Conservation (phyloP, 805 yeast species). For the Spathaspora gorwiae region DNA sequence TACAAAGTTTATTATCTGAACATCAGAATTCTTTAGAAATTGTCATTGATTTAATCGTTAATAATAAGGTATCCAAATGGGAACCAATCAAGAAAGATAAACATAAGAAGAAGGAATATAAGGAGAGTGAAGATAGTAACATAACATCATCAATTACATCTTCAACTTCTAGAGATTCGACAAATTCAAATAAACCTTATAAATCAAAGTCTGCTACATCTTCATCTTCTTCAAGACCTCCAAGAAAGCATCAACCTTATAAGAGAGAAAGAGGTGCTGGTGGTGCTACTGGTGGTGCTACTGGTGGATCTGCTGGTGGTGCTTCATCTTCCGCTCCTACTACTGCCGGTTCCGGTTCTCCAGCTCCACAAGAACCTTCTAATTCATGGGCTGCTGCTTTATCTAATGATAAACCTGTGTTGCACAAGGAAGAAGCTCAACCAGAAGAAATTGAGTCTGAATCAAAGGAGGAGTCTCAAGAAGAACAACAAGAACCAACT, state of each 20-base stretch:
- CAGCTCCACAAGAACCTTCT: slow-evolving; percentile 9
- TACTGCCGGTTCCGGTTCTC: slow-evolving; percentile 8
- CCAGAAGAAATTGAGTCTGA: slow-evolving; percentile 8
- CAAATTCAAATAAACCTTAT: slow-evolving; percentile 7
- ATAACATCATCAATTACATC: not conserved
- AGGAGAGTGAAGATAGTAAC: slow-evolving; percentile 6
- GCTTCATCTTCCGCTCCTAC: slow-evolving; percentile 14
- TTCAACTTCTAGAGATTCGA: slow-evolving; percentile 8
- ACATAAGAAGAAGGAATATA: slow-evolving; percentile 33
- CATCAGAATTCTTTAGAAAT: slow-evolving; percentile 67
- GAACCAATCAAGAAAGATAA: slow-evolving; percentile 82
- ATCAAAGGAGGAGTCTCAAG: slow-evolving; percentile 5
- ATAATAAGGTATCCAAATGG: slow-evolving; percentile 89
- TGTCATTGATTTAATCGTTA: slow-evolving; percentile 82
- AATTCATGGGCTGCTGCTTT: slow-evolving; percentile 46
- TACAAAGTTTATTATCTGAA: slow-evolving; percentile 70
- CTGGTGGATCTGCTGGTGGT: slow-evolving; percentile 11
- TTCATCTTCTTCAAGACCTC: not conserved
- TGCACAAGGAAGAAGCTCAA: slow-evolving; percentile 4
- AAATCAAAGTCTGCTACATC: slow-evolving; percentile 4
- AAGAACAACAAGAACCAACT: slow-evolving; percentile 10
- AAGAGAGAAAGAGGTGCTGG: not conserved
- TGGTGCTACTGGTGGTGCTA: slow-evolving; percentile 3
- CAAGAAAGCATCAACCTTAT: slow-evolving; percentile 10
- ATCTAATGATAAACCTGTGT: slow-evolving; percentile 23